A percentile compares a stretch with the other conserved stretches of the same genome.
Conservation (phyloP, 2,329 filamentous ascomycete genomes). For the Colletotrichum noveboracense region DNA sequence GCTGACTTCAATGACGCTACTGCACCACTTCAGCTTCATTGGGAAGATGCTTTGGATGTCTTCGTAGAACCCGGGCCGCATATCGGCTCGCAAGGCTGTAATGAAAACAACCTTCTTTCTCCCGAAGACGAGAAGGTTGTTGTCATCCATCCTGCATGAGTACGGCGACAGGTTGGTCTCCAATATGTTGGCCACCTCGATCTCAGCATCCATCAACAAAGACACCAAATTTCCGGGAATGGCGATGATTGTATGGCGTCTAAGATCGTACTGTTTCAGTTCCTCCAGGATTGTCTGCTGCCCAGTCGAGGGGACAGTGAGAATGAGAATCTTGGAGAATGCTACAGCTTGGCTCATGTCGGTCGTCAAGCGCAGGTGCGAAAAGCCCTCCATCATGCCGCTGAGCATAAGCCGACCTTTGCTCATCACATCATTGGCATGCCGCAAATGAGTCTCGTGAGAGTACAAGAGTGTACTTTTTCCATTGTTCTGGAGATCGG, state of each 20-base stretch:
- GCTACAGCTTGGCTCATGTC: background rate
- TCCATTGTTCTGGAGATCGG: background rate
- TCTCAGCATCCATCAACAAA: background rate
- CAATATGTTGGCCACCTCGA: background rate
- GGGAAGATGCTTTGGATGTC: conserved; percentile 8
- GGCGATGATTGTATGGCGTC: background rate
- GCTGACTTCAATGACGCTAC: conserved; percentile 7
- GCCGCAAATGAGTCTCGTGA: background rate
- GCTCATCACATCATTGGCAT: background rate
- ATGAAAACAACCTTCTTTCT: conserved; percentile 3
- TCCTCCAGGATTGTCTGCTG: conserved; percentile 4
- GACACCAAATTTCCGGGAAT: conserved; percentile 1
- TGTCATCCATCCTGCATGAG: conserved; percentile 4
- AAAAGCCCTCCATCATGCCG: background rate
- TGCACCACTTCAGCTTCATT: background rate
- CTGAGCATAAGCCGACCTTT: background rate
- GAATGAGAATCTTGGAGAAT: background rate
- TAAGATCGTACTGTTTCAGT: background rate
- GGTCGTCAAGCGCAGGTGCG: background rate
- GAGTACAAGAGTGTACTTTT: background rate
- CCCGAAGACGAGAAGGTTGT: background rate
- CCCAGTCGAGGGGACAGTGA: conserved; percentile 6
- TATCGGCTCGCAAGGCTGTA: background rate
- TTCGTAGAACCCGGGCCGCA: background rate
- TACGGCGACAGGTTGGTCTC: conserved; percentile 11